Percentiles rank a stretch among this genome's conserved stretches.
Conservation (phyloP, 73 alveolate genomes). For the Symbiodinium pilosum region DNA sequence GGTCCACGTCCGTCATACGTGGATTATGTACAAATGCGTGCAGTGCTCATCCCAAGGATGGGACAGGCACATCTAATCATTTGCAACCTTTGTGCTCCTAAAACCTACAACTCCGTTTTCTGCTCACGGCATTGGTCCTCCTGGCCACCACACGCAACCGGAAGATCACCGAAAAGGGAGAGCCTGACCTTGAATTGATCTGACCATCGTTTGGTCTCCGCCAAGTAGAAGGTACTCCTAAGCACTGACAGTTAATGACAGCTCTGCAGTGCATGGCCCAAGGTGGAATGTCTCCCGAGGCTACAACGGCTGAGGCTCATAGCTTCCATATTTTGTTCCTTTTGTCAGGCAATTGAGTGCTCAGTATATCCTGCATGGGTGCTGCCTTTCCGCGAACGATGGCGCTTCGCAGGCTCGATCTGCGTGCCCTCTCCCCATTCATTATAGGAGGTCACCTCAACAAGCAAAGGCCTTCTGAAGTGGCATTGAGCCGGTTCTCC, state of each 20-base stretch:
- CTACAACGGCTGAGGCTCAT: not conserved
- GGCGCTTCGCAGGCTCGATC: constrained; percentile 61
- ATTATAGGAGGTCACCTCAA: constrained; percentile 81
- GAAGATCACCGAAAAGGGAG: not conserved
- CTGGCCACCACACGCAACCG: not conserved
- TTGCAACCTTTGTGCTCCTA: not conserved
- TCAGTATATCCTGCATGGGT: not conserved
- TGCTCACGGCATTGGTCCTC: not conserved
- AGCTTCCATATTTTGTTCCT: not conserved
- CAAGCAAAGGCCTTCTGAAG: not conserved
- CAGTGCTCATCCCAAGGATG: constrained; percentile 9
- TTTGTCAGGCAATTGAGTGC: not conserved
- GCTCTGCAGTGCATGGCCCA: not conserved
- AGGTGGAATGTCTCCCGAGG: not conserved
- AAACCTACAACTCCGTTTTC: not conserved
- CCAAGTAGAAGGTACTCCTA: constrained; percentile 44
- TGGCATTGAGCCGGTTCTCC: not conserved
- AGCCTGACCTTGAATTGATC: constrained; percentile 19
- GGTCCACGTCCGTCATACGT: not conserved
- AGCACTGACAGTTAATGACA: not conserved
- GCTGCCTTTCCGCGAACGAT: constrained; percentile 26
- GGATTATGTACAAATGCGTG: not conserved
- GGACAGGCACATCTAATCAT: not conserved
- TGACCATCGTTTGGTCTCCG: constrained; percentile 29
- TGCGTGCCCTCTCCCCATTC: constrained; percentile 95